A percentile compares a stretch with the other conserved stretches of the same genome.
These are phyloP conservation scores for Barbarea vulgaris DNA, from an alignment of 345 rosid genomes.

Conservation along the genomic window DNA sequence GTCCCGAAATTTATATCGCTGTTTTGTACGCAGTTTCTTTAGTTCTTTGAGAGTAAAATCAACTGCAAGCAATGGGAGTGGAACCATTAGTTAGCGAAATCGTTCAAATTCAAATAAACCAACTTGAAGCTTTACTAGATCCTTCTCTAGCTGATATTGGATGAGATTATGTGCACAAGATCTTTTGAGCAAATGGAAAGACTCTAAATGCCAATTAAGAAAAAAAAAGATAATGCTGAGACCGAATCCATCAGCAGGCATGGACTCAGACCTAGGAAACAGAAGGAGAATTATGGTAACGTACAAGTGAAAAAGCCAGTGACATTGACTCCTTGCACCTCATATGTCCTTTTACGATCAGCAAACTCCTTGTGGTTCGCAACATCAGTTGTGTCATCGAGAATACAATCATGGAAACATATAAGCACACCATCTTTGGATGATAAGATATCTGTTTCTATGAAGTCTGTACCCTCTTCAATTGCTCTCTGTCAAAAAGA, in stretches of 20 bases:
- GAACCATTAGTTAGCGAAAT: neutral
- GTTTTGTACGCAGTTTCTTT: constrained; percentile 69
- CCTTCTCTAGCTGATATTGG: neutral
- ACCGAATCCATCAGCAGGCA: constrained; percentile 6
- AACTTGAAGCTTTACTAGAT: neutral
- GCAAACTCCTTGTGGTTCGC: constrained; percentile 71
- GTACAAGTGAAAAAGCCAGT: constrained; percentile 83
- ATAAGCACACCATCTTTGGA: constrained; percentile 87
- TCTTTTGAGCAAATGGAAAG: neutral
- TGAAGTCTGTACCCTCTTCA: constrained; percentile 94
- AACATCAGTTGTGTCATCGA: constrained; percentile 71
- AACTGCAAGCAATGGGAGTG: constrained; percentile 50
- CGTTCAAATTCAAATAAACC: constrained; percentile 8
- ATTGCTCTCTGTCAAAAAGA: constrained; percentile 74
- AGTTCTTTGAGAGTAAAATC: constrained; percentile 87
- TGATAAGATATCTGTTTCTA: constrained; percentile 83
- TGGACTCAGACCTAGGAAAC: neutral
- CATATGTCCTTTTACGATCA: constrained; percentile 74
- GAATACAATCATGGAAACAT: constrained; percentile 74
- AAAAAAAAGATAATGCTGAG: neutral
- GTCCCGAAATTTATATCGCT: constrained; percentile 75
- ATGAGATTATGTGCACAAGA: neutral
- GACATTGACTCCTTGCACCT: constrained; percentile 69
- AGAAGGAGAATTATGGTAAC: neutral
- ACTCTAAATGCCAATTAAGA: neutral